Base-by-base conservation (phyloP, 192 early-diverging fungal species). In the Podila verticillata region DNA sequence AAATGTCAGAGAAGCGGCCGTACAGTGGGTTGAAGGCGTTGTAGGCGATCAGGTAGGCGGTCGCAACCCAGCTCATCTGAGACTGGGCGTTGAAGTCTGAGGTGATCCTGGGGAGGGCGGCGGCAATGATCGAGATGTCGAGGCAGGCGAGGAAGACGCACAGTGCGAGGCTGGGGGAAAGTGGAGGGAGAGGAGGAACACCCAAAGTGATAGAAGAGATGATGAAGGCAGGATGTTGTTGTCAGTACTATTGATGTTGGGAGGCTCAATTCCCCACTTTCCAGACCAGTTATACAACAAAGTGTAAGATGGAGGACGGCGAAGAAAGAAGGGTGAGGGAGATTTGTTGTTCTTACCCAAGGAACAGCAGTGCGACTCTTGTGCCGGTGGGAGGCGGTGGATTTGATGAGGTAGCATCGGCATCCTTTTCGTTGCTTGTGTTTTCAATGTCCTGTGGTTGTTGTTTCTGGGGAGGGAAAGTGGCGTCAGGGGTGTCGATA, bases 51-150 rank as follows among this genome's bases (percentile, higher is more conserved):
- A 95, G 85, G 62, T 94, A 96, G 31, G 87, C 83, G n/a, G 88
- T 92, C 17, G 92, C 91, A 39, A 98, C 89, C 96, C 96, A 98
- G n/a, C n/a, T n/a, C n/a, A n/a, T n/a, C n/a, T n/a, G 79, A 39
- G 86, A 86, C 31, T 92, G 83, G 13, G 88, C 83, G 5, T 85
- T 67, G 51, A 97, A 93, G 32, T 95, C 91, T 26, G 83, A 70
- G 22, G 90, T 90, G 65, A 98, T 96, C 1, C 71, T 80, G 19
- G 88, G 84, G 48, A 95, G 85, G 5, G 93, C 88, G 0, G 94
- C 94, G 7, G 92, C 87, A 31, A 98, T 88, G 58, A 98, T 94
- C 1, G 94, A 96, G 64, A 91, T 91, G 68, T 96, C 95, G 8
- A 94, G 74, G 17, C 90, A 87, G 0, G 90, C 90, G 29, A 96